Percentiles rank a stretch among this genome's conserved stretches.
These are phyloP conservation scores for Xylaria scruposa DNA, from an alignment of 495 filamentous ascomycete genomes.

Conservation along the genomic window DNA sequence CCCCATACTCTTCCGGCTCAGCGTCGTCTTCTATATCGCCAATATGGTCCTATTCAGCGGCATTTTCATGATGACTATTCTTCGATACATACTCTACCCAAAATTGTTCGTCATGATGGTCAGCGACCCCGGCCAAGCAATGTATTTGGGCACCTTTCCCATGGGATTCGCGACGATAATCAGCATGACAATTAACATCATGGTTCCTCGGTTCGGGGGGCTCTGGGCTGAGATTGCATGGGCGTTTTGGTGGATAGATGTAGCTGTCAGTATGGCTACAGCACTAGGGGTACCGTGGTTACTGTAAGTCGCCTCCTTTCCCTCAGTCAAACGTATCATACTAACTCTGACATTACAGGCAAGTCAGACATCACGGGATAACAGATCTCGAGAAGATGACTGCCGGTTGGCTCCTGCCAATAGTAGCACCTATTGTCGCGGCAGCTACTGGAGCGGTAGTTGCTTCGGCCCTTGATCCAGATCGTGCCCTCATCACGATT, in stretches of 20 bases:
- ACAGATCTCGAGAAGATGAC: constrained; percentile 53
- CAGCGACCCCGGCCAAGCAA: constrained; percentile 61
- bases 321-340: constrained; percentile 36
- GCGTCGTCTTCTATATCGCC: constrained; percentile 59
- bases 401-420: constrained; percentile 66
- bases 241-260: constrained; percentile 68
- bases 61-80: constrained; percentile 52
- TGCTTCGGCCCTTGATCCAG: constrained; percentile 56
- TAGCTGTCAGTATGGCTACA: constrained; percentile 54
- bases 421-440: constrained; percentile 65
- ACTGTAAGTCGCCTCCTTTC: constrained; percentile 48
- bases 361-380: constrained; percentile 27
- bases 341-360: constrained; percentile 34
- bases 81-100: constrained; percentile 65
- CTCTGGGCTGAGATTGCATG: constrained; percentile 46
- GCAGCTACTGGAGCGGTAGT: constrained; percentile 63
- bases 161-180: constrained; percentile 64
- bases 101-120: constrained; percentile 64
- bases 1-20: constrained; percentile 45
- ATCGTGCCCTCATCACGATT: constrained; percentile 63
- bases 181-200: constrained; percentile 33
- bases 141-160: constrained; percentile 68
- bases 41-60: constrained; percentile 61
- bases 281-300: constrained; percentile 62
- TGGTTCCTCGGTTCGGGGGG: constrained; percentile 25